phyloP scores from a whole-genome alignment of 768 basidiomycete species.

The Boletus sensibilis region DNA sequence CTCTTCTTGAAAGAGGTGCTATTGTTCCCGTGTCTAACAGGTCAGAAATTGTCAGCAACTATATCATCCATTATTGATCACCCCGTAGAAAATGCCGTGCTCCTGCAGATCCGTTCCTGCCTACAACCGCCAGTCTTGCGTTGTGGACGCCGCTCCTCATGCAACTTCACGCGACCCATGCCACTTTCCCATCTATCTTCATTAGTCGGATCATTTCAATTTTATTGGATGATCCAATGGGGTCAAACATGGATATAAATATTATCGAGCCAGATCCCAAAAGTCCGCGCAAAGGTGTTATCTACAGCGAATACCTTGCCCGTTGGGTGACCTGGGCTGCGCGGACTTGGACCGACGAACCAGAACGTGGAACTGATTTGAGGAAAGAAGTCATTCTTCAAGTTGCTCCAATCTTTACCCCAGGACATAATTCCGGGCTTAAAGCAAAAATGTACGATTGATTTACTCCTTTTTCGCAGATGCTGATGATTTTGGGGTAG shows the following conservation, averaged over 20 bases:
- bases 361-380: slow-evolving; percentile 39
- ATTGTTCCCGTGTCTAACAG: slow-evolving; percentile 84
- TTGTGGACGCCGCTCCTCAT: slow-evolving; percentile 67
- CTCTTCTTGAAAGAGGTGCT: slow-evolving; percentile 65
- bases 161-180: slow-evolving; percentile 56
- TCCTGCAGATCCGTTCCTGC: slow-evolving; percentile 42
- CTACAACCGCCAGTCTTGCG: slow-evolving; percentile 50
- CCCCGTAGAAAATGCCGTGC: slow-evolving; percentile 53
- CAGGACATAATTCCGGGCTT: slow-evolving; percentile 27
- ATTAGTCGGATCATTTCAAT: slow-evolving; percentile 43
- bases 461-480: not conserved
- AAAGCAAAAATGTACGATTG: slow-evolving; percentile 36
- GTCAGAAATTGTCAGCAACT: slow-evolving; percentile 41
- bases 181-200: slow-evolving; percentile 51
- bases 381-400: slow-evolving; percentile 44
- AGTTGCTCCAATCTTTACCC: slow-evolving; percentile 51
- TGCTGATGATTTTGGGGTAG: slow-evolving; percentile 18
- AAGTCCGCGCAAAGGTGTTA: slow-evolving; percentile 33
- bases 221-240: slow-evolving; percentile 26
- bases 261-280: slow-evolving; percentile 19
- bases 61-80: slow-evolving; percentile 1
- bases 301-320: slow-evolving; percentile 60
- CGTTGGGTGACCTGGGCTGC: slow-evolving; percentile 70
- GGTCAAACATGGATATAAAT: slow-evolving; percentile 13
- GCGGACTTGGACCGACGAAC: slow-evolving; percentile 37